Evolutionary conservation across 1,284 basidiomycete genomes (phyloP).

Genomic region (Ceratobasidium sp.): DNA sequence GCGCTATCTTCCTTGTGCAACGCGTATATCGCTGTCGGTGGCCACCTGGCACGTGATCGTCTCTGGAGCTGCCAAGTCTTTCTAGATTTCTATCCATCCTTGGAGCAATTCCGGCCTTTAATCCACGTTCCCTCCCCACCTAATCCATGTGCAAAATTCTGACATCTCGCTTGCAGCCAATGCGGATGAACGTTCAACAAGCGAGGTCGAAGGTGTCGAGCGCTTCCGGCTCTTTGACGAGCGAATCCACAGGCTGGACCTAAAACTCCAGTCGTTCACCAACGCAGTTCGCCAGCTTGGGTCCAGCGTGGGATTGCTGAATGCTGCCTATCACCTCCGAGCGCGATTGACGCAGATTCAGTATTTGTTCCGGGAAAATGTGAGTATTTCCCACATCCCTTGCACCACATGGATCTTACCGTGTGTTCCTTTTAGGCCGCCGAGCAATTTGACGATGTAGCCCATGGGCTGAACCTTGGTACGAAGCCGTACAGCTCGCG

Average conservation of each 20-base stretch:
- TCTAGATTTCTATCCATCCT: neutral
- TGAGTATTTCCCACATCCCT: neutral
- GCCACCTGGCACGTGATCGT: slow-evolving; percentile 8
- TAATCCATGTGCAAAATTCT: neutral
- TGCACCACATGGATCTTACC: slow-evolving; percentile 5
- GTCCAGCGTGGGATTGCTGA: slow-evolving; percentile 46
- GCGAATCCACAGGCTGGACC: slow-evolving; percentile 29
- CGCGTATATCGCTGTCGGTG: slow-evolving; percentile 1
- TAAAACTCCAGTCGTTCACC: slow-evolving; percentile 47
- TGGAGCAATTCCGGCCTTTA: neutral
- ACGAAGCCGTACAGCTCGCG: slow-evolving; percentile 38
- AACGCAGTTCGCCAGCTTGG: slow-evolving; percentile 49
- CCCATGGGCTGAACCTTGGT: slow-evolving; percentile 20
- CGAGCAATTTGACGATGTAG: slow-evolving; percentile 21
- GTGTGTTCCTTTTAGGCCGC: slow-evolving; percentile 23
- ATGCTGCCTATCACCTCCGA: slow-evolving; percentile 46
- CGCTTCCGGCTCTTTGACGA: slow-evolving; percentile 26
- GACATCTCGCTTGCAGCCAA: slow-evolving; percentile 1
- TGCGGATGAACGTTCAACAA: slow-evolving; percentile 2
- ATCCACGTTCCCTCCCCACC: neutral
- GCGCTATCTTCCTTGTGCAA: slow-evolving; percentile 17
- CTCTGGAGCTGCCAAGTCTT: slow-evolving; percentile 37
- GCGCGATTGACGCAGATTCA: slow-evolving; percentile 46
- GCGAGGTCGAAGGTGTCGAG: slow-evolving; percentile 23
- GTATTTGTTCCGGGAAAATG: slow-evolving; percentile 50